These are phyloP conservation scores for Opeltia flavorubescens DNA, from an alignment of 495 filamentous ascomycete species.

Conservation along the genomic window DNA sequence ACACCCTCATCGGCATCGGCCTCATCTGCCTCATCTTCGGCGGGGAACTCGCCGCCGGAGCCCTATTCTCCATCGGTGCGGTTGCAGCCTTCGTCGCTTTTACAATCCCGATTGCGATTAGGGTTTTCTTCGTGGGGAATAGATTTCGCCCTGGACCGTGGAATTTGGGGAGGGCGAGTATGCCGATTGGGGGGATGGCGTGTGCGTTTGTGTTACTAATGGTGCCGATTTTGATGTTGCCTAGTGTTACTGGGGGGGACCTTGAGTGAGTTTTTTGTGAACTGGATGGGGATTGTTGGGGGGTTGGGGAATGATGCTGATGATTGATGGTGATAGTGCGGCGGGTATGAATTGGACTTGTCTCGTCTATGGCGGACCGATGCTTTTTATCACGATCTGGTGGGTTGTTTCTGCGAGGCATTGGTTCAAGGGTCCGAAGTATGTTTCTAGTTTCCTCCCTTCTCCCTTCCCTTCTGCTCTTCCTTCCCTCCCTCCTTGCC, in stretches of 20 bases:
- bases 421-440: conserved; percentile 67
- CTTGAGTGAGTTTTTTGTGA: conserved; percentile 32
- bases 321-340: conserved; percentile 6
- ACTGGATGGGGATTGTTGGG: not conserved
- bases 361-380: conserved; percentile 59
- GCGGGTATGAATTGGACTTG: conserved; percentile 60
- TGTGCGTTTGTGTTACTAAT: conserved; percentile 54
- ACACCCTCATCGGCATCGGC: conserved; percentile 46
- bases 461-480: not conserved
- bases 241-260: conserved; percentile 41
- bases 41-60: conserved; percentile 50
- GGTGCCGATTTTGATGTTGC: conserved; percentile 63
- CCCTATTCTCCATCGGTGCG: conserved; percentile 64
- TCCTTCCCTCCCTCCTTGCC: not conserved
- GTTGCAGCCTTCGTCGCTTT: conserved; percentile 66
- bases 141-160: conserved; percentile 59
- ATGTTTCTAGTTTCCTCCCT: not conserved
- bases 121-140: conserved; percentile 58
- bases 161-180: conserved; percentile 52
- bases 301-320: too few species aligned
- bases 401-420: conserved; percentile 55
- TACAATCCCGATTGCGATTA: conserved; percentile 59
- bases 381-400: conserved; percentile 49
- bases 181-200: conserved; percentile 46
- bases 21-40: conserved; percentile 58